phyloP scores from a whole-genome alignment of 2,329 filamentous ascomycete species.

The Alternaria novae-zelandiae region DNA sequence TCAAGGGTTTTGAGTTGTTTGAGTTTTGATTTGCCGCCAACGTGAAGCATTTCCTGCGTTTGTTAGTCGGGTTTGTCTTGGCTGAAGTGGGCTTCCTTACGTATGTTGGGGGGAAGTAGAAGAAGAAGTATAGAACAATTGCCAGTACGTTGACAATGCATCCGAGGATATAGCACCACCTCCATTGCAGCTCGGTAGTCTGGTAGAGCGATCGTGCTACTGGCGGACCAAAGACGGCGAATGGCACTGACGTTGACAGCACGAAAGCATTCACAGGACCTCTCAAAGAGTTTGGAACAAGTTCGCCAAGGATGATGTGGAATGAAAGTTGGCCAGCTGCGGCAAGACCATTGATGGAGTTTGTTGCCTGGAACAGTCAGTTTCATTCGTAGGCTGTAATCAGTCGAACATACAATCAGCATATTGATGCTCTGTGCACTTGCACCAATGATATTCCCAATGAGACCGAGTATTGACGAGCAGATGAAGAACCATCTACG shows the following conservation, averaged over 20 bases:
- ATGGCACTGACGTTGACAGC: conserved; percentile 36
- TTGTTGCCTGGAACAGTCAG: conserved; percentile 27
- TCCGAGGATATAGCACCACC: conserved; percentile 41
- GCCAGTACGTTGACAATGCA: conserved; percentile 40
- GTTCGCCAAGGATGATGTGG: conserved; percentile 47
- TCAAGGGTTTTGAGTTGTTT: conserved; percentile 51
- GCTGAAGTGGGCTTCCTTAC: conserved; percentile 16
- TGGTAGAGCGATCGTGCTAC: conserved; percentile 39
- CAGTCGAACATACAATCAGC: conserved; percentile 28
- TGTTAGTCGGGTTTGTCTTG: neutral
- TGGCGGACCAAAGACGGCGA: conserved; percentile 41
- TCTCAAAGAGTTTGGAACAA: conserved; percentile 43
- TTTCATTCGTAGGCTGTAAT: neutral
- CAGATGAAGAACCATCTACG: conserved; percentile 46
- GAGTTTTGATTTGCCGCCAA: conserved; percentile 43
- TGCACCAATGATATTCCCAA: conserved; percentile 48
- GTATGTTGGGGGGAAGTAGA: conserved; percentile 46
- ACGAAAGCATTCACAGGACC: conserved; percentile 47
- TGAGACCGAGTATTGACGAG: conserved; percentile 39
- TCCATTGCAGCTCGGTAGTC: conserved; percentile 40
- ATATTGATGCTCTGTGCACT: conserved; percentile 42
- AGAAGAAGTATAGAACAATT: conserved; percentile 42
- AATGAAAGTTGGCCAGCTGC: conserved; percentile 50
- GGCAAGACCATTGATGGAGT: conserved; percentile 47
- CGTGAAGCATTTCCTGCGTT: conserved; percentile 43